Base-by-base conservation (phyloP, 106 monocot genomes). In the Phalaenopsis aphrodite region DNA sequence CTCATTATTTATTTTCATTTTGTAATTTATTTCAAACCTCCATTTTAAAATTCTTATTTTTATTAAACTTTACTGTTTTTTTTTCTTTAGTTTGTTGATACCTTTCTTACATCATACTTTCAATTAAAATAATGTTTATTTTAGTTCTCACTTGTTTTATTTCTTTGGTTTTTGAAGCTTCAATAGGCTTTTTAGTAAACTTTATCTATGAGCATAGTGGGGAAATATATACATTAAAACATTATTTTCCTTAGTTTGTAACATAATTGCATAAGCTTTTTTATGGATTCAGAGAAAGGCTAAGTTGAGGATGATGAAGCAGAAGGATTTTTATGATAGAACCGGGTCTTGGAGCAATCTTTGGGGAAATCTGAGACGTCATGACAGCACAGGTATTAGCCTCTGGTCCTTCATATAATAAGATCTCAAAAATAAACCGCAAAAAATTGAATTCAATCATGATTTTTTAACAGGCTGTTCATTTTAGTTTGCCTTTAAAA, bases 351-450 rank as follows among this genome's bases (percentile, higher is more conserved):
- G 98, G 98, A 89, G 84, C 55, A 80, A 91, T 77, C 52, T 98
- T 66, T 98, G 94, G 98, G 91, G 92, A 79, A 85, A 84, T 19
- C 82, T 82, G 72, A 89, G 88, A 36, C 82, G 83, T 43, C 84
- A 89, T 56, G 80, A 88, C 82, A 85, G 72, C 47, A 83, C 87
- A 81, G 98, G 98, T 98, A 91, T 23, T 78, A 5, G 42, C 16
- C 16, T 18, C 56, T 58, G 3, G 3, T 18, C 41, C 19, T 42
- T 57, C 7, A 57, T 8, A 52, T 30, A 17, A 76, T 76, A 14
- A 49, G 15, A 75, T 42, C n/a, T 69, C 14, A 69, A 49, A 49
- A 9, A 49, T 9, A 5, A 69, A 12, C 8, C 12, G 6, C 69
- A 5, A 69, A 69, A 30, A 30, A 69, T 39, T 69, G 10, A 30